Base-by-base conservation (phyloP, 495 filamentous ascomycete species). In the Penicillium lividum region DNA sequence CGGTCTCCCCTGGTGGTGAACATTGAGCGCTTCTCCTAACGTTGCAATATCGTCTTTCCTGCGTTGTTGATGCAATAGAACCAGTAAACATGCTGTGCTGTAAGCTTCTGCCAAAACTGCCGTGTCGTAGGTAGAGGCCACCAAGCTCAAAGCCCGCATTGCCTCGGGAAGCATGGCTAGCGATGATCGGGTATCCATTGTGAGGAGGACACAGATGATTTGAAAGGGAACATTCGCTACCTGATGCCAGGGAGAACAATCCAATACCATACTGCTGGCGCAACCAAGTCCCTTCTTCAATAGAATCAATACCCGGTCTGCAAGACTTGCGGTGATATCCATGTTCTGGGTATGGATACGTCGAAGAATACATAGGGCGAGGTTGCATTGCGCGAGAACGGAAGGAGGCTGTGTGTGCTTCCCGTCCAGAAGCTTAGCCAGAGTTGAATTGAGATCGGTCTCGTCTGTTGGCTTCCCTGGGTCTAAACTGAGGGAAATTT, bases 151-250 rank as follows among this genome's bases (percentile, higher is more conserved):
- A 1, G 75, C 76, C 34, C 73, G 63, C 71, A 85, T 72, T 7
- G 82, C 80, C 10, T 73, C 70, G 0, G 71, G 63, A 11, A 85
- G 64, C 54, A 79, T 66, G 7, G 67, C 62, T 8, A 84, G 63
- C 3, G 77, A 78, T 8, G 76, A 66, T 0, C 70, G 60, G 0
- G 70, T 79, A 50, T 80, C 79, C 56, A 85, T 73, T 11, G 75
- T 76, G 7, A 85, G 70, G 13, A 83, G 72, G 4, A 81, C 61
- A 53, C 79, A 80, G 33, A 80, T 70, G 43, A 75, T 75, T 30
- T 85, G 81, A 50, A 85, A 83, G 2, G 81, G 77, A 2, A 80
- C 75, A 44, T 81, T 76, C 13, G 78, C 74, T 5, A 80, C 65
- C 36, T 82, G 77, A 53, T 81, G 80, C 82, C 82, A 85, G 0